Evolutionary conservation across 345 rosid species (phyloP).

Genomic region (Eucalyptus curtisii): DNA sequence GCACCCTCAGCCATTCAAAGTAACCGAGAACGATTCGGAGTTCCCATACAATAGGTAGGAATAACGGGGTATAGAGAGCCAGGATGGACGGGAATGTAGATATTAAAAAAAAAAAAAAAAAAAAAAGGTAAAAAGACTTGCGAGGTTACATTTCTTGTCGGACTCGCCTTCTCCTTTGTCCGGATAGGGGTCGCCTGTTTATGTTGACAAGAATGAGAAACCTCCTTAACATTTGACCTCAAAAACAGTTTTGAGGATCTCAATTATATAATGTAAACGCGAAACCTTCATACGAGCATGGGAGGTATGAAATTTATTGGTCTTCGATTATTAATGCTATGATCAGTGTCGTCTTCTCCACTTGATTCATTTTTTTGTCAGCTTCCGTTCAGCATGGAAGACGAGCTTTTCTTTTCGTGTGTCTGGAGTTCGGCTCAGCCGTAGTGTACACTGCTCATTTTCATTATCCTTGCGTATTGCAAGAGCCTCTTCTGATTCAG

Average conservation of each 20-base stretch:
- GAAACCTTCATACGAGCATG: not conserved
- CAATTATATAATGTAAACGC: not conserved
- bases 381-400: not conserved
- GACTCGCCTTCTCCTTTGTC: not conserved
- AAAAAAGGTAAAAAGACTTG: not conserved
- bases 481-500: not conserved
- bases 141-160: not conserved
- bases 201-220: not conserved
- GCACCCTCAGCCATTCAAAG: conserved; percentile 77
- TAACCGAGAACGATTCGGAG: conserved; percentile 61
- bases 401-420: not conserved
- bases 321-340: not conserved
- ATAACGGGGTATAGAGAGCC: not conserved
- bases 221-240: not conserved
- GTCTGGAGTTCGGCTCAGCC: not conserved
- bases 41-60: conserved; percentile 53
- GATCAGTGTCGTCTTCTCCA: not conserved
- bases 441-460: not conserved
- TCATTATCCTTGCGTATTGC: not conserved
- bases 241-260: not conserved
- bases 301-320: not conserved
- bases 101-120: not conserved
- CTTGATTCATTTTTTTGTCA: not conserved
- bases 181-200: not conserved
- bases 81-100: not conserved